phyloP scores from a whole-genome alignment of 352 stramenopile species.

The Thraustochytrium striatum region DNA sequence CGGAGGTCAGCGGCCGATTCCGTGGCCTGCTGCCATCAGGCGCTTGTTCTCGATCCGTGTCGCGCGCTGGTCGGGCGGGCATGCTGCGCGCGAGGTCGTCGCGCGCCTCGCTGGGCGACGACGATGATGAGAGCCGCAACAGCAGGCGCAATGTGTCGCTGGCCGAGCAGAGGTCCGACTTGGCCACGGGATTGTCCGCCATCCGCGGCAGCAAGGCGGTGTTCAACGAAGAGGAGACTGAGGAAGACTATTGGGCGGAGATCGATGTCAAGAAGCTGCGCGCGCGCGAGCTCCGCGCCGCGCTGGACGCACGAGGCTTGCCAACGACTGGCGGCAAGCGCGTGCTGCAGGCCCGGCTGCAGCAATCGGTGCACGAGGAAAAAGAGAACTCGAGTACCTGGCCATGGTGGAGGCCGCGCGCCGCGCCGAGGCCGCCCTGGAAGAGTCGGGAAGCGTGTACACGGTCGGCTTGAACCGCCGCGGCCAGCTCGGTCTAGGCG shows the following conservation, averaged over 20 bases:
- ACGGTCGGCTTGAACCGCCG: conserved; percentile 78
- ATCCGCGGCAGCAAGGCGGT: conserved; percentile 35
- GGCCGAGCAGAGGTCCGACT: background rate
- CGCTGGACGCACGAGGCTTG: conserved; percentile 9
- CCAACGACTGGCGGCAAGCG: conserved; percentile 22
- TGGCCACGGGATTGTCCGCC: background rate
- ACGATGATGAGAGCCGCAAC: background rate
- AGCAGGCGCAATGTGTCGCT: background rate
- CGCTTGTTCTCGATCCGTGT: background rate
- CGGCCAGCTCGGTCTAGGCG: conserved; percentile 71
- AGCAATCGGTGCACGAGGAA: conserved; percentile 42
- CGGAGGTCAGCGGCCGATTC: background rate
- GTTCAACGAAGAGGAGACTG: conserved; percentile 14
- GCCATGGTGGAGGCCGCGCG: conserved; percentile 40
- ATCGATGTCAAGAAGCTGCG: conserved; percentile 38
- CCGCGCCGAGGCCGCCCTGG: conserved; percentile 27
- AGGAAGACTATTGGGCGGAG: conserved; percentile 39
- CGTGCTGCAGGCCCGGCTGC: conserved; percentile 20
- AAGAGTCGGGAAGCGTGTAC: conserved; percentile 60
- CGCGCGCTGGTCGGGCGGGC: background rate
- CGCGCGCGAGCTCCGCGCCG: conserved; percentile 34
- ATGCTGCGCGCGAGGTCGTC: background rate
- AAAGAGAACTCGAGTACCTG: conserved; percentile 48
- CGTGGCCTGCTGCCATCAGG: background rate
- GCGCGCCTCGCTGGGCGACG: background rate